These are phyloP conservation scores for Exophiala spinifera DNA, from an alignment of 2,329 filamentous ascomycete genomes.

Conservation along the genomic window DNA sequence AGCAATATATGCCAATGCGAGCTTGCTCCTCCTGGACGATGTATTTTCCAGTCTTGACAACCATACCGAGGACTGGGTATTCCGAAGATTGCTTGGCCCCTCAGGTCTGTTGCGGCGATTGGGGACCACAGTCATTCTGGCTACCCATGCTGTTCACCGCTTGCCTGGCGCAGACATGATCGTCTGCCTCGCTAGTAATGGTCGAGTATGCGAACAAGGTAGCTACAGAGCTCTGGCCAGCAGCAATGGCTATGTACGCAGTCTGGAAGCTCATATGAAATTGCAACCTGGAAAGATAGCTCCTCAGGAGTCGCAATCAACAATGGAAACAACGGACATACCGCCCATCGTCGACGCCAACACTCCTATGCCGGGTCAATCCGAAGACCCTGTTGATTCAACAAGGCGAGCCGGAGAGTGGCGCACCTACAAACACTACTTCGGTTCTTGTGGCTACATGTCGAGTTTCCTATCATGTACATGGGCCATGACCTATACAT, in stretches of 20 bases:
- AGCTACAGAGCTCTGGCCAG: constrained; percentile 38
- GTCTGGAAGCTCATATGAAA: constrained; percentile 32
- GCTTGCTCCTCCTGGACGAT: constrained; percentile 51
- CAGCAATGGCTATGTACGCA: constrained; percentile 41
- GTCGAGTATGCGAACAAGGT: constrained; percentile 43
- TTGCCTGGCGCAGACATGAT: constrained; percentile 44
- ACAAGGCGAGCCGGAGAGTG: constrained; percentile 35
- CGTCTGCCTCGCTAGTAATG: constrained; percentile 38
- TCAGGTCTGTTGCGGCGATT: constrained; percentile 46
- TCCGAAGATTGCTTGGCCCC: constrained; percentile 45
- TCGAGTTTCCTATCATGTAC: constrained; percentile 18
- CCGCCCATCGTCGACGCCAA: no score
- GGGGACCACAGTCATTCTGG: constrained; percentile 40
- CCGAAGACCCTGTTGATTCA: constrained; percentile 19
- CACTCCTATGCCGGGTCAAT: constrained; percentile 43
- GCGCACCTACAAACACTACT: constrained; percentile 35
- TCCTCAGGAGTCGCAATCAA: no score
- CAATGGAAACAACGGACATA: no score
- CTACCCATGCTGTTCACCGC: constrained; percentile 35
- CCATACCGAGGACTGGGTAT: constrained; percentile 49
- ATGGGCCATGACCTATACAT: constrained; percentile 10
- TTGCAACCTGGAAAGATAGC: background rate
- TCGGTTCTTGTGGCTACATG: constrained; percentile 31
- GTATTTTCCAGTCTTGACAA: constrained; percentile 52
- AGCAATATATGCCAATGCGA: constrained; percentile 49